phyloP scores from a whole-genome alignment of 163 green algal species.

The Trebouxia gelatinosa region DNA sequence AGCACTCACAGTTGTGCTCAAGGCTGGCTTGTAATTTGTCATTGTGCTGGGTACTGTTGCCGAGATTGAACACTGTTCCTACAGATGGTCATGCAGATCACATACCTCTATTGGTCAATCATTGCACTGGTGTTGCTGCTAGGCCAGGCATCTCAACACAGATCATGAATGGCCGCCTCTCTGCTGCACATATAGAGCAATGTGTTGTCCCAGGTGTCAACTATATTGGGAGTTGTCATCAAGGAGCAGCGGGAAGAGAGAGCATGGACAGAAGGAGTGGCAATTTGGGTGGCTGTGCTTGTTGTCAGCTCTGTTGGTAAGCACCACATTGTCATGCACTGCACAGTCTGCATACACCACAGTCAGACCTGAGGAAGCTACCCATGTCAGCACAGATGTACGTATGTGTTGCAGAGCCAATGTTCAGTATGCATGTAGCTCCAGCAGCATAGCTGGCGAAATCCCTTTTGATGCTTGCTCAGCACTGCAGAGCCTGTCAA shows the following conservation, averaged over 20 bases:
- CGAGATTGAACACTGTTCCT: too few species aligned
- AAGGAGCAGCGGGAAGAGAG: slow-evolving; percentile 73
- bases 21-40: background rate
- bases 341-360: too few species aligned
- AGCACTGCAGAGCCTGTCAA: too few species aligned
- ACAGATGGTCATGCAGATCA: background rate
- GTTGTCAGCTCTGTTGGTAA: slow-evolving; percentile 86
- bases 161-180: background rate
- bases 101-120: background rate
- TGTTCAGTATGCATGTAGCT: too few species aligned
- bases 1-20: background rate
- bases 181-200: background rate
- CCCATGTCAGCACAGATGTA: too few species aligned
- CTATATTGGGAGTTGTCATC: slow-evolving; percentile 75
- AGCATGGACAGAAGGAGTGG: slow-evolving; percentile 91
- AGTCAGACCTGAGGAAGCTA: too few species aligned
- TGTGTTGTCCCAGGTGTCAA: slow-evolving; percentile 65
- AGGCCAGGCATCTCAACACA: background rate
- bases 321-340: too few species aligned
- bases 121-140: background rate
- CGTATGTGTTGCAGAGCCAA: too few species aligned
- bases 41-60: too few species aligned
- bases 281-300: slow-evolving; percentile 91
- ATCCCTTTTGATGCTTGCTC: too few species aligned
- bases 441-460: too few species aligned